phyloP scores from a whole-genome alignment of 2,329 filamentous ascomycete species.

The Biscogniauxia marginata region DNA sequence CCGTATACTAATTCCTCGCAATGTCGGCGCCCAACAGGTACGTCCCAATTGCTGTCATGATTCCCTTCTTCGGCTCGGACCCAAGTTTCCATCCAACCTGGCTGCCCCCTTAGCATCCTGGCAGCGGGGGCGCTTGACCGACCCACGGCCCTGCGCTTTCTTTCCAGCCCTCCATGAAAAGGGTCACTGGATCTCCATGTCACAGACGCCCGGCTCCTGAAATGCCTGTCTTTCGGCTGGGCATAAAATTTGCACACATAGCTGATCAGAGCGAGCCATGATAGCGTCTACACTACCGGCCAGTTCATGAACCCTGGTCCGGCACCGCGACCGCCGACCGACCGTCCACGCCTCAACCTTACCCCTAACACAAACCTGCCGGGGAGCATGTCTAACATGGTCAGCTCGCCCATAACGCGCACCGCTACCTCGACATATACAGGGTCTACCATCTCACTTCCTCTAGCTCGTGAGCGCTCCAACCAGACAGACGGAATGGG shows the following conservation, averaged over 20 bases:
- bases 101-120: slow-evolving; percentile 2
- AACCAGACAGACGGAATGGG: slow-evolving; percentile 62
- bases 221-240: neutral
- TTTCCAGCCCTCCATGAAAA: neutral
- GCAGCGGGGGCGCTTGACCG: neutral
- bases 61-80: neutral
- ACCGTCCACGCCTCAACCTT: slow-evolving; percentile 77
- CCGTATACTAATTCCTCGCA: slow-evolving; percentile 8
- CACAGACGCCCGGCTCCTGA: neutral
- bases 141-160: neutral
- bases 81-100: neutral
- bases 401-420: slow-evolving; percentile 67
- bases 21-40: slow-evolving; percentile 32
- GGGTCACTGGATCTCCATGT: neutral
- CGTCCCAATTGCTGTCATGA: slow-evolving; percentile 11
- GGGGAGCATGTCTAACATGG: slow-evolving; percentile 77
- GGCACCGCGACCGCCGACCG: slow-evolving; percentile 83
- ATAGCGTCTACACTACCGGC: slow-evolving; percentile 57
- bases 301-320: slow-evolving; percentile 97
- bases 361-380: slow-evolving; percentile 69
- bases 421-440: slow-evolving; percentile 66
- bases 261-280: slow-evolving; percentile 29
- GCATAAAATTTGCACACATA: neutral
- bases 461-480: slow-evolving; percentile 61
- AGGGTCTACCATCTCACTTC: slow-evolving; percentile 70